Evolutionary conservation across 1,284 basidiomycete genomes (phyloP), one percentile per base, ranked within the genome.

Genomic region (Pisolithus thermaeus): DNA sequence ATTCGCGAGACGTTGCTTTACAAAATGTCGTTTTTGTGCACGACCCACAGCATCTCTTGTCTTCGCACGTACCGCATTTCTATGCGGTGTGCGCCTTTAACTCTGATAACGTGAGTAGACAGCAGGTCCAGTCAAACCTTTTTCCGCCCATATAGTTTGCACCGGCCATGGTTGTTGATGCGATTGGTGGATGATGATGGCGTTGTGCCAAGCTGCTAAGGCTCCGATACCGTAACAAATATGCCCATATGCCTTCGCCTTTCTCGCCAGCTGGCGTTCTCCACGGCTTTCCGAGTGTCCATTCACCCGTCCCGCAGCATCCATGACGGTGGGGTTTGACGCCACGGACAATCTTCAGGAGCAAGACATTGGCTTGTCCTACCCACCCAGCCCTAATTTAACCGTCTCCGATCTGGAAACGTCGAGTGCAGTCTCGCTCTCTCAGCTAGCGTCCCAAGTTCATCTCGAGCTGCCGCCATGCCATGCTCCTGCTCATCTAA

Each of bases 71-170:
- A 54, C 58, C 3, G 47, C 52, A 43, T 55, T 68, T 52, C 63
- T 65, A 38, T 41, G 16, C 36, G 44, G 39, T 30, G 20, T 2
- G 1, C 18, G 9, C 30, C 28, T 51, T 38, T 27, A 37, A 37
- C 49, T 14, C 44, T 14, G 44, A 52, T 45, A 14, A 3, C 18
- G 14, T 16, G 16, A 8, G 20, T 4, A 27, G 7, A 22, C 7
- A 35, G 27, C 27, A 14, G 28, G 27, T 6, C 37, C 7, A 48
- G 49, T 11, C 52, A n/a, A 7, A 69, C 63, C 66, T 66, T 55
- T 65, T 69, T 14, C 63, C 63, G 9, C 63, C 63, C 63, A 69
- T 68, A 35, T 65, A 65, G 49, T 69, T 65, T 41, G 65, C 66
- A 30, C 63, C 63, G 32, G 51, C 58, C 66, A 65, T 68, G 41